phyloP scores from a whole-genome alignment of 306 rosid genomes.

The Prunus campanulata region DNA sequence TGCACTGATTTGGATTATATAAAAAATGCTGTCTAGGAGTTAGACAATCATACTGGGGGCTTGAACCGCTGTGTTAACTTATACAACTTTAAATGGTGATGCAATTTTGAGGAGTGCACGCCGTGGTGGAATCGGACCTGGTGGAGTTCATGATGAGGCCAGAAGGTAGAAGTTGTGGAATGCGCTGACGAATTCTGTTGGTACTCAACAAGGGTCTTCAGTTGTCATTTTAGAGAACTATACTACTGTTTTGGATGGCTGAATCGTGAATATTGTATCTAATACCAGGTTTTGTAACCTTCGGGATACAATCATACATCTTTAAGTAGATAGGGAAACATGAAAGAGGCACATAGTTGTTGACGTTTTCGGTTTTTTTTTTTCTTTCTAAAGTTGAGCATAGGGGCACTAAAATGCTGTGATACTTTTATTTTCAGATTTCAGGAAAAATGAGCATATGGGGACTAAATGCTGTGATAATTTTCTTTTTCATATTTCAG shows the following conservation, averaged over 20 bases:
- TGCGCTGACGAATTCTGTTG: conserved; percentile 23
- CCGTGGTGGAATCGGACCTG: conserved; percentile 24
- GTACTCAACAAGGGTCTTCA: conserved; percentile 10
- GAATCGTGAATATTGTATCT: conserved; percentile 33
- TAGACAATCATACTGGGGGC: conserved; percentile 9
- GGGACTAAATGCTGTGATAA: background rate
- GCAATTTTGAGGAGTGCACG: conserved; percentile 26
- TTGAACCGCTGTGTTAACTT: conserved; percentile 19
- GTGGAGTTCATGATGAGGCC: conserved; percentile 18
- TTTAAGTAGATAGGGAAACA: conserved; percentile 9
- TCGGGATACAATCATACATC: conserved; percentile 2
- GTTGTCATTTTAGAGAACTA: conserved; percentile 4
- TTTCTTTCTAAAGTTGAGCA: conserved; percentile 5
- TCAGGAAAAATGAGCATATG: background rate
- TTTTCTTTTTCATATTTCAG: background rate
- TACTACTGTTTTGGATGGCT: conserved; percentile 24
- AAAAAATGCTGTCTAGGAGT: conserved; percentile 9
- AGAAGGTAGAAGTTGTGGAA: conserved; percentile 22
- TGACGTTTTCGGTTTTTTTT: background rate
- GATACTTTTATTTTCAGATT: background rate
- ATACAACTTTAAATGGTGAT: background rate
- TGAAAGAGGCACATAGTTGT: conserved; percentile 1
- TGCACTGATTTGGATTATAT: conserved; percentile 46
- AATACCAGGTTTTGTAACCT: conserved; percentile 11
- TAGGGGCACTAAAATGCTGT: conserved; percentile 2